Evolutionary conservation across 2,329 filamentous ascomycete genomes (phyloP), one percentile per base, ranked within the genome.

Genomic region (Ascocoryne sarcoides): DNA sequence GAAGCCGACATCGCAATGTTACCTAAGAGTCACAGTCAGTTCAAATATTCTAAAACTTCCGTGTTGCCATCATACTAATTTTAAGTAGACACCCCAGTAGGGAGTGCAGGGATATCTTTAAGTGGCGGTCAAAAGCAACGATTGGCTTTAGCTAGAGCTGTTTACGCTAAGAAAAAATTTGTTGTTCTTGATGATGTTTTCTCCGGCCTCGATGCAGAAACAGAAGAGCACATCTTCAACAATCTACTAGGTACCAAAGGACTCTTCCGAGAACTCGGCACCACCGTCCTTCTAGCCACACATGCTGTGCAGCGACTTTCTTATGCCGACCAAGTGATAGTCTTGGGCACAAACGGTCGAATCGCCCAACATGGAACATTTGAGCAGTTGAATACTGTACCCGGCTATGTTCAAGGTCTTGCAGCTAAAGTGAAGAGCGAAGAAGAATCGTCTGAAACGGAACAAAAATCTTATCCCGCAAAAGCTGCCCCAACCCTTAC

Each of bases 61-160:
- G n/a, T n/a, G n/a, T n/a, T n/a, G n/a, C n/a, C n/a, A n/a, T n/a
- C n/a, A n/a, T n/a, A n/a, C n/a, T n/a, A n/a, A n/a, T n/a, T n/a
- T n/a, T n/a, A n/a, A n/a, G 7, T 26, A 26, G 4, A 4, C 5
- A 35, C 32, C 15, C 17, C 17, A 12, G 23, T 37, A 4, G 56
- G 56, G 18, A 51, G 50, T 32, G 47, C 46, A 31, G 54, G 56
- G n/a, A 52, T 59, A 23, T 50, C 51, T 20, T 40, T 59, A 8
- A 56, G 53, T 15, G 53, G 57, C 28, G 36, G 40, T 14, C 32
- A 43, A 18, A 45, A 46, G 31, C 77, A 81, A 53, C 70, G 79
- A 4, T 57, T 83, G 48, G 82, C 81, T 48, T 81, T 83, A 48
- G 79, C 79, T n/a, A 69, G 79, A 18, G 55, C 59, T 9, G 53